Evolutionary conservation across 257 asterid species (phyloP).

Genomic region (Plectranthus barbatus): DNA sequence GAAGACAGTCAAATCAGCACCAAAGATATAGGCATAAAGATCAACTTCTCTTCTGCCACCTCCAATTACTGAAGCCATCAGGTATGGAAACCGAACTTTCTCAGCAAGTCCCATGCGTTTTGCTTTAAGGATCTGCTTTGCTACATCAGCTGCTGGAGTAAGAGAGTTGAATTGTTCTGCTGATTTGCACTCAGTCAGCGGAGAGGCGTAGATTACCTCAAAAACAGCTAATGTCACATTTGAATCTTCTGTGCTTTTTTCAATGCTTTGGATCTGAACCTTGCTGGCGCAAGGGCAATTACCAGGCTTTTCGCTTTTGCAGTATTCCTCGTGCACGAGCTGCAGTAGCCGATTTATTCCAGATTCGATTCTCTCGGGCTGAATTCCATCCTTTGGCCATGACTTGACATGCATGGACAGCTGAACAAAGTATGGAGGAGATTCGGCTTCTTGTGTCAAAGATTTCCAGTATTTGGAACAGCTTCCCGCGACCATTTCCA

Average conservation of each 20-base stretch:
- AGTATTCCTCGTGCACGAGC: slow-evolving; percentile 64
- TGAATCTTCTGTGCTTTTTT: slow-evolving; percentile 53
- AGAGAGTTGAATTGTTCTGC: slow-evolving; percentile 70
- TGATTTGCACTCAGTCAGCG: slow-evolving; percentile 47
- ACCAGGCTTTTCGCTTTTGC: slow-evolving; percentile 47
- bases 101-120: slow-evolving; percentile 47
- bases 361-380: slow-evolving; percentile 93
- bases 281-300: slow-evolving; percentile 71
- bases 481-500: slow-evolving; percentile 41
- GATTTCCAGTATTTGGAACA: slow-evolving; percentile 92
- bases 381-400: slow-evolving; percentile 98
- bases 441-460: slow-evolving; percentile 94
- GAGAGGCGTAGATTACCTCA: slow-evolving; percentile 83
- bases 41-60: slow-evolving; percentile 94
- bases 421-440: slow-evolving; percentile 97
- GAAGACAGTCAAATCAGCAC: slow-evolving; percentile 88
- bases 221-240: slow-evolving; percentile 80
- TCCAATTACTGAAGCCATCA: slow-evolving; percentile 73
- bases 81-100: slow-evolving; percentile 70
- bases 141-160: slow-evolving; percentile 96
- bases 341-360: slow-evolving; percentile 72
- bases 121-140: slow-evolving; percentile 73
- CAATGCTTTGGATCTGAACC: slow-evolving; percentile 92
- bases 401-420: slow-evolving; percentile 76
- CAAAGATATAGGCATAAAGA: slow-evolving; percentile 93